Evolutionary conservation across 768 basidiomycete genomes (phyloP).

Genomic region (Hygrophorus pudorinus): DNA sequence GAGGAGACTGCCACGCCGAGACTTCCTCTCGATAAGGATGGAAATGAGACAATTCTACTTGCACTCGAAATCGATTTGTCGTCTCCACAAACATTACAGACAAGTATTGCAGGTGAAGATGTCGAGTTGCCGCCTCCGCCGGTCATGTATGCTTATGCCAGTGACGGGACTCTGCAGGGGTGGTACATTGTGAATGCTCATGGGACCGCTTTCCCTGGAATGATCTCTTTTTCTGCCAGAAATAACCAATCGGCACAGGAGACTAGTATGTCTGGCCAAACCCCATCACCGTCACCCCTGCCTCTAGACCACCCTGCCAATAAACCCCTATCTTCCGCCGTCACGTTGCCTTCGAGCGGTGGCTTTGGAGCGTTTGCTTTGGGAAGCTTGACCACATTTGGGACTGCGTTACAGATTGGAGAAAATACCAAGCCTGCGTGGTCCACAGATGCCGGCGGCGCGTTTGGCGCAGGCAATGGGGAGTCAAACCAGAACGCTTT

Average conservation of each 20-base stretch:
- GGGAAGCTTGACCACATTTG: background rate
- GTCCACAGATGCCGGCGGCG: background rate
- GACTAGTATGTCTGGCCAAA: background rate
- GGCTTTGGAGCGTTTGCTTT: conserved; percentile 5
- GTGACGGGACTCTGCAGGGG: conserved; percentile 66
- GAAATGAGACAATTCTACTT: conserved; percentile 61
- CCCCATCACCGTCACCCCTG: conserved; percentile 12
- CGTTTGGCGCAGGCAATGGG: no score
- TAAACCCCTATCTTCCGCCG: background rate
- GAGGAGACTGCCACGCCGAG: conserved; percentile 32
- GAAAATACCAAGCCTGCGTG: background rate
- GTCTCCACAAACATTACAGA: background rate
- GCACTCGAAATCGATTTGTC: conserved; percentile 62
- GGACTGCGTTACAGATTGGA: background rate
- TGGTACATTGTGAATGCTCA: conserved; percentile 61
- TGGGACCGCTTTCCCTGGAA: conserved; percentile 43
- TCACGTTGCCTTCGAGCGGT: background rate
- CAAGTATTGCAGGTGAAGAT: conserved; percentile 4
- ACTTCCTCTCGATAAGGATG: conserved; percentile 58
- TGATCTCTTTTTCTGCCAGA: conserved; percentile 21
- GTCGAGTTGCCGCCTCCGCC: conserved; percentile 26
- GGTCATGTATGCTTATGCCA: conserved; percentile 65
- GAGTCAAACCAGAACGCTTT: background rate
- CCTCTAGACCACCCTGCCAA: conserved; percentile 17
- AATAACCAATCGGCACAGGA: background rate